A percentile compares a stretch with the other conserved stretches of the same genome.
These are phyloP conservation scores for Scheffersomyces segobiensis DNA, from an alignment of 1,139 yeast genomes.

Conservation along the genomic window DNA sequence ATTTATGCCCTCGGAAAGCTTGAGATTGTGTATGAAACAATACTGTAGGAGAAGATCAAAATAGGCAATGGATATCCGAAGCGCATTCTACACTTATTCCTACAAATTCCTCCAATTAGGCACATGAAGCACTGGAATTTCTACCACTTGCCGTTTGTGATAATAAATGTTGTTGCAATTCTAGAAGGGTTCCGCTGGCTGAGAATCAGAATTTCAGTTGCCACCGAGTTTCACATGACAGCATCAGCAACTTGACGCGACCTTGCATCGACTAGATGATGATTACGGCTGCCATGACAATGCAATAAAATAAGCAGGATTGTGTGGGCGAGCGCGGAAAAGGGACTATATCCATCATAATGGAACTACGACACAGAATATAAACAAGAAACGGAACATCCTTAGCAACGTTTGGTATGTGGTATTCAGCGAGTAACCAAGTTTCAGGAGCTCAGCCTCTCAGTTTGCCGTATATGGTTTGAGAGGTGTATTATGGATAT, in stretches of 20 bases:
- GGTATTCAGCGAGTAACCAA: background rate
- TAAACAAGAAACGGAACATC: background rate
- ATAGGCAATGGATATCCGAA: background rate
- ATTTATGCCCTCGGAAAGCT: too few relatives aligned
- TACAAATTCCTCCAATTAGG: background rate
- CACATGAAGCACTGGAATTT: background rate
- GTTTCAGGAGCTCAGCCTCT: background rate
- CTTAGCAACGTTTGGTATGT: background rate
- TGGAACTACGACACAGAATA: background rate
- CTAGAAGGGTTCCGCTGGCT: background rate
- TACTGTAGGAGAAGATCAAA: background rate
- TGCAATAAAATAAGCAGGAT: background rate
- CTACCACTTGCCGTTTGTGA: background rate
- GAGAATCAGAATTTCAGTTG: background rate
- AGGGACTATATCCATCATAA: background rate
- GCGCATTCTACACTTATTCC: background rate
- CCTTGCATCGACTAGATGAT: background rate
- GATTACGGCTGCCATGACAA: background rate
- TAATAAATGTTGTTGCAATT: too few relatives aligned
- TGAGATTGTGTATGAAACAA: too few relatives aligned
- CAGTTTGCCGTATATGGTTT: background rate
- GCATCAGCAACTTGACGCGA: background rate
- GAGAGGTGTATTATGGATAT: background rate
- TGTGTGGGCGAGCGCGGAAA: background rate
- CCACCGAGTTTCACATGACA: background rate